phyloP scores from a whole-genome alignment of 495 filamentous ascomycete genomes.

The Geoglossum glabrum region DNA sequence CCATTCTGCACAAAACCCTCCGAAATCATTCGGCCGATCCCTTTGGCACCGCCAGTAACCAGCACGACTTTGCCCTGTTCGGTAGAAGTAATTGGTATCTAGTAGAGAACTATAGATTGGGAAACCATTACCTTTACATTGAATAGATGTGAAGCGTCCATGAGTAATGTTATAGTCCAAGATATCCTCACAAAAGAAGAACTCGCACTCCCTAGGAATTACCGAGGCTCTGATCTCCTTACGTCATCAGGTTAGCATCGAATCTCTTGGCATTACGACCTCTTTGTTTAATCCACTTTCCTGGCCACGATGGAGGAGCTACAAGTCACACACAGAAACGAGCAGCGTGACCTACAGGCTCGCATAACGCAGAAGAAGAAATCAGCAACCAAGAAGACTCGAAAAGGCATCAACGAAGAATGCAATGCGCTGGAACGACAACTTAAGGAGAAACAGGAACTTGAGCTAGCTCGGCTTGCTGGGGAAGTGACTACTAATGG shows the following conservation, averaged over 20 bases:
- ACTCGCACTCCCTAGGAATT: too few species aligned
- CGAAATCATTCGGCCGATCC: slow-evolving; percentile 59
- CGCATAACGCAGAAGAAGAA: slow-evolving; percentile 90
- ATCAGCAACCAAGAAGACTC: slow-evolving; percentile 83
- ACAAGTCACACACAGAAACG: slow-evolving; percentile 64
- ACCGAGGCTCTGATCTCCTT: too few species aligned
- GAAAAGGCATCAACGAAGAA: slow-evolving; percentile 72
- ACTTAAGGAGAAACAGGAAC: slow-evolving; percentile 43
- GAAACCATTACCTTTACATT: slow-evolving; percentile 30
- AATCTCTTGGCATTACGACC: not conserved
- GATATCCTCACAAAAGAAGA: too few species aligned
- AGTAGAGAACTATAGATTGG: not conserved
- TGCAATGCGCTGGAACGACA: slow-evolving; percentile 53
- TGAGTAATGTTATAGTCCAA: too few species aligned
- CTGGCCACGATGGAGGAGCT: slow-evolving; percentile 42
- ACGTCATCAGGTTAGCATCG: not conserved
- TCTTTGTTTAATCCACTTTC: not conserved
- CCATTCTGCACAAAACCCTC: slow-evolving; percentile 62
- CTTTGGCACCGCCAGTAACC: slow-evolving; percentile 33
- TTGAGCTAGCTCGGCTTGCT: slow-evolving; percentile 40
- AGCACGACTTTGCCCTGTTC: slow-evolving; percentile 22
- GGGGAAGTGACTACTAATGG: slow-evolving; percentile 18
- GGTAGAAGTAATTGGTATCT: not conserved
- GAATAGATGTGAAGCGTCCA: slow-evolving; percentile 37
- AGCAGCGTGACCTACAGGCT: slow-evolving; percentile 65